Percentiles rank a stretch among this genome's conserved stretches.
phyloP scores from a whole-genome alignment of 306 rosid species.

The Fragaria vesca region DNA sequence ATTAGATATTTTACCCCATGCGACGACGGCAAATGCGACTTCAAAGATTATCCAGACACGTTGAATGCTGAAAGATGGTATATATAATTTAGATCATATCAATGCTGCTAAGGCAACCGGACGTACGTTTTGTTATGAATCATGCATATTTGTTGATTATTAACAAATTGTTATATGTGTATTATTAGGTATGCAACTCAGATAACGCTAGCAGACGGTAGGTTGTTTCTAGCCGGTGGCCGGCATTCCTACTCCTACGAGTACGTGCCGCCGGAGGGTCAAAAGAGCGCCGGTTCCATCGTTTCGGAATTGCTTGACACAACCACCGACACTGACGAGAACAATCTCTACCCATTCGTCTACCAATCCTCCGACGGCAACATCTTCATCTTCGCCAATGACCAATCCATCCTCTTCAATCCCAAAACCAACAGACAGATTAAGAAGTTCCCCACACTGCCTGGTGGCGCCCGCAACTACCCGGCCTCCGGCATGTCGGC shows the following conservation, averaged over 20 bases:
- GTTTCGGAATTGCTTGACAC: conserved; percentile 57
- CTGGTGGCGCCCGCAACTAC: conserved; percentile 78
- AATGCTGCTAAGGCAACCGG: not conserved
- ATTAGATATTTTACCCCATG: conserved; percentile 48
- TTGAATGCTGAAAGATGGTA: conserved; percentile 66
- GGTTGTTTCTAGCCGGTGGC: conserved; percentile 67
- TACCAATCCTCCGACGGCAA: conserved; percentile 65
- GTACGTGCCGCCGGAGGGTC: conserved; percentile 55
- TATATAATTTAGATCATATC: not conserved
- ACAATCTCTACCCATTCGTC: conserved; percentile 86
- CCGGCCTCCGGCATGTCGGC: conserved; percentile 82
- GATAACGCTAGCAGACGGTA: conserved; percentile 44
- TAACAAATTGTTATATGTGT: not conserved
- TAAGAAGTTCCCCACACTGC: conserved; percentile 46
- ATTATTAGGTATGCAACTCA: conserved; percentile 67
- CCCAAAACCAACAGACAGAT: conserved; percentile 40
- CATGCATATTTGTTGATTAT: not conserved
- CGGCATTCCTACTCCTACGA: conserved; percentile 64
- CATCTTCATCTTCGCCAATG: conserved; percentile 71
- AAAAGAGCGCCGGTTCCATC: not conserved
- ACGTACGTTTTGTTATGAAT: not conserved
- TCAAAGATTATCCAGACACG: conserved; percentile 29
- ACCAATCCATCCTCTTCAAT: conserved; percentile 65
- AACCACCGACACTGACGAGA: conserved; percentile 80
- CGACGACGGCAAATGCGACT: conserved; percentile 41